Base-by-base conservation (phyloP, 495 filamentous ascomycete species). In the Apiosordaria backusii region DNA sequence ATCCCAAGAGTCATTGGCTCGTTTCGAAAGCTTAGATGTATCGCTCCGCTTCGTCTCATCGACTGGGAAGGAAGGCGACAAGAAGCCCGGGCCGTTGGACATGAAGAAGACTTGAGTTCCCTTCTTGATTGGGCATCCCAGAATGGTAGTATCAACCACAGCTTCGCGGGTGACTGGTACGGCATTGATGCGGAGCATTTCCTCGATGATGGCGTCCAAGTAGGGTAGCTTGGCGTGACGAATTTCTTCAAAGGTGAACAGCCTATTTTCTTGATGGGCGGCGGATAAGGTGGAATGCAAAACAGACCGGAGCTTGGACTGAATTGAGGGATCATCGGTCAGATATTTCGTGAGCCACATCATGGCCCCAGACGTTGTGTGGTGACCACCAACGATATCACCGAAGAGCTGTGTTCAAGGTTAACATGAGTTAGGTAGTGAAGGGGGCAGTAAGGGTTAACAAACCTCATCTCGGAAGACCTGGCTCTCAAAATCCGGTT, bases 121-220 rank as follows among this genome's bases (percentile, higher is more conserved):
- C 70, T 78, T 81, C 26, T 79, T 79, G 29, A 82, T 74, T 25
- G 29, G 45, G 40, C 69, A 61, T 25, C 78, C 79, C 19, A 79
- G 72, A 13, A 77, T 63, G 0, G 60, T 70, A 1, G 78, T 77
- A 63, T 81, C 80, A 15, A 63, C 23, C 25, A 67, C 24, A 18
- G 80, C 71, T 13, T 66, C 29, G 18, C 79, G 78, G 4, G 70
- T 58, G 2, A 71, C 40, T 4, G 70, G 63, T 4, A 67, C 65
- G 3, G 72, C 65, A 1, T 65, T 70, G 62, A 64, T 64, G 6
- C 76, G 68, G 16, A 77, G 64, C 18, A 67, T 63, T 63, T 78
- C 76, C 57, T 75, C 74, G 2, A 78, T 59, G 0, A 71, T 58
- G 29, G 76, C 76, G 45, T 78, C 76, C 4, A 78, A 69, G 58